These are phyloP conservation scores for Umbilicus rupestris DNA, from an alignment of 164 flowering plant genomes.

Conservation along the genomic window DNA sequence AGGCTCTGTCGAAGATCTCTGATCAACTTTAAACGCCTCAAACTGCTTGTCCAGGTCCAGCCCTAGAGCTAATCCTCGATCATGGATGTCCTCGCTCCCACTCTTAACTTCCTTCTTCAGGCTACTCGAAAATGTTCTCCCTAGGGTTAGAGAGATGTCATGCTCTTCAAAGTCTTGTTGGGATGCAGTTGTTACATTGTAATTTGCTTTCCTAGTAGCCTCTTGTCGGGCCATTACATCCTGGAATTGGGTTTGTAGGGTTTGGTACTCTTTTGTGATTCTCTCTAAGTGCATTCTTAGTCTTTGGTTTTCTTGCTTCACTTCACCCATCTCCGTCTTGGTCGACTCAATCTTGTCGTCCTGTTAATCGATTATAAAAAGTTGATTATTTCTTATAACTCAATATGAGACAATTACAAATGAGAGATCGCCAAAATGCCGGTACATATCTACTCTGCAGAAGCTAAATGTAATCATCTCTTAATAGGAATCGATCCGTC, in stretches of 20 bases:
- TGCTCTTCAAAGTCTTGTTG: conserved; percentile 20
- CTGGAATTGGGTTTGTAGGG: conserved; percentile 36
- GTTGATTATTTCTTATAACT: no score
- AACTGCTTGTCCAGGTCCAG: conserved; percentile 28
- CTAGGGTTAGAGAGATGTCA: conserved; percentile 47
- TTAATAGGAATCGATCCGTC: no score
- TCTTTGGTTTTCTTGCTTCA: conserved; percentile 50
- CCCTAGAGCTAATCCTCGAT: conserved; percentile 27
- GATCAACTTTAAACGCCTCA: conserved; percentile 15
- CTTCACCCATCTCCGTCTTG: conserved; percentile 51
- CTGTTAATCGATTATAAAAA: conserved; percentile 12
- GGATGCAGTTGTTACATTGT: neutral
- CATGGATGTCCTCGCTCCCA: conserved; percentile 2
- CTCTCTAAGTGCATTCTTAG: conserved; percentile 31
- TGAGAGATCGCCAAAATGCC: no score
- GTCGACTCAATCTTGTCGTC: conserved; percentile 36
- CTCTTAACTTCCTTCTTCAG: conserved; percentile 13
- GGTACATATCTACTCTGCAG: no score
- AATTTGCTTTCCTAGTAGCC: conserved; percentile 12
- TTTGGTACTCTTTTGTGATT: conserved; percentile 34
- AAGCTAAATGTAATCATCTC: no score
- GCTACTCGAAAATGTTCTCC: conserved; percentile 21
- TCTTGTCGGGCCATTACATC: conserved; percentile 22
- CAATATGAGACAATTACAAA: neutral
- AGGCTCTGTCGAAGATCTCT: conserved; percentile 8